phyloP scores from a whole-genome alignment of 805 yeast species.

The Saccharomycopsis fodiens region DNA sequence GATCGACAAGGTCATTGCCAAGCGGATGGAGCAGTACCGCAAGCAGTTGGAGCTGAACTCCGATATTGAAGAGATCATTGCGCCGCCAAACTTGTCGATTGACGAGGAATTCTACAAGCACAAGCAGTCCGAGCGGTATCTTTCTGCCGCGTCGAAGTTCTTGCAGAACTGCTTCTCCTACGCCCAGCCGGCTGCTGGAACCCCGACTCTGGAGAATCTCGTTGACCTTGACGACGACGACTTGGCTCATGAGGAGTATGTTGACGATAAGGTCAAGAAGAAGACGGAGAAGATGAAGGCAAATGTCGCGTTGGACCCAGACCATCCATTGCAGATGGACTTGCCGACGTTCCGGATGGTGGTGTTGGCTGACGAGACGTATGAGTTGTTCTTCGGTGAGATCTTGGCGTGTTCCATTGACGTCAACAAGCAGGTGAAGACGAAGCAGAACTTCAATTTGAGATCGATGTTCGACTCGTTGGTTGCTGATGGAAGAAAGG shows the following conservation, averaged over 20 bases:
- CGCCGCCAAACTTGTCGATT: slow-evolving; percentile 54
- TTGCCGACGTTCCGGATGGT: slow-evolving; percentile 94
- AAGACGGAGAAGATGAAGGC: slow-evolving; percentile 38
- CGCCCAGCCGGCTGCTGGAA: slow-evolving; percentile 60
- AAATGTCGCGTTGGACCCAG: slow-evolving; percentile 78
- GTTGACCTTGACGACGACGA: slow-evolving; percentile 31
- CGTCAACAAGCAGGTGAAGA: slow-evolving; percentile 44
- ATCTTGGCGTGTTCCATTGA: slow-evolving; percentile 65
- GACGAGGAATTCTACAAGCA: slow-evolving; percentile 55
- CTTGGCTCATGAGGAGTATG: slow-evolving; percentile 33
- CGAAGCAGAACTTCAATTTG: slow-evolving; percentile 47
- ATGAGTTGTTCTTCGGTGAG: slow-evolving; percentile 72
- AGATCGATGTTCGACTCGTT: slow-evolving; percentile 88
- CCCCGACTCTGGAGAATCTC: slow-evolving; percentile 1
- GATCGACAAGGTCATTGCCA: slow-evolving; percentile 63
- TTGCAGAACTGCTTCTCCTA: slow-evolving; percentile 85
- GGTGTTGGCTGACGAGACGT: slow-evolving; percentile 85
- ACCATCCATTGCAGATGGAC: slow-evolving; percentile 64
- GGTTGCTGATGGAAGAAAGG: slow-evolving; percentile 85
- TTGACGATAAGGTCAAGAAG: slow-evolving; percentile 24
- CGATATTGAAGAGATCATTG: slow-evolving; percentile 32
- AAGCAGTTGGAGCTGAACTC: slow-evolving; percentile 25
- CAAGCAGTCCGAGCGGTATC: slow-evolving; percentile 69
- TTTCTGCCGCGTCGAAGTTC: slow-evolving; percentile 81
- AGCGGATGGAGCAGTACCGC: slow-evolving; percentile 42